Evolutionary conservation across 768 basidiomycete species (phyloP), one percentile per base, ranked within the genome.

Genomic region (Daedalea quercina): DNA sequence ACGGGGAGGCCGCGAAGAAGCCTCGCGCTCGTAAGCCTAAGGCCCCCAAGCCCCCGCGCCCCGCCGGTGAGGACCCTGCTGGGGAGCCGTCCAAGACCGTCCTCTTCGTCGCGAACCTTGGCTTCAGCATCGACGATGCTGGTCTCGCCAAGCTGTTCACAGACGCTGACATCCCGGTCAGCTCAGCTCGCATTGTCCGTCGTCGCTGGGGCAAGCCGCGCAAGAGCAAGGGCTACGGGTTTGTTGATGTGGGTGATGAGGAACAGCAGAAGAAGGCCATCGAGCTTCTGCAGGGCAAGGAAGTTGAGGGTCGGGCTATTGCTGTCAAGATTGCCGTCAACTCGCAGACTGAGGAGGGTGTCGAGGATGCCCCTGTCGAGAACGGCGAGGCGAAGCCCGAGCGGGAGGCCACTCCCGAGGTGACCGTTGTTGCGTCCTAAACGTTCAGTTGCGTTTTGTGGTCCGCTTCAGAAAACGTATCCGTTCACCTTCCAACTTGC

Each of bases 301-400:
- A 95, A 57, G 73, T 99, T 52, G 84, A 82, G 44, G 93, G 91
- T 48, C 79, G 95, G 62, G 67, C 79, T 58, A 85, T 99, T 65
- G 89, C 88, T 56, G 90, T 97, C 75, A 97, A 96, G 78, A 78
- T 99, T 59, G 95, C 95, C 49, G 91, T 97, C 70, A 92, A 95
- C 72, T 76, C 86, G 50, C 76, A 80, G 63, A 79, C 76, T 56
- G 79, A 79, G 54, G 83, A 85, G 51, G 79, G 77, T 37, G 70
- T 66, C 33, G 79, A 73, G 48, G 62, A 64, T n/a, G 67, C 58
- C 19, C 58, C 50, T 13, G 64, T 59, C 55, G 51, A 53, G 47
- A 55, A 52, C 22, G 53, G 54, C 44, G 53, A 58, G 33, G 52
- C 22, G 23, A 53, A 52, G 50, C 34, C 51, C 31, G 51, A 46